phyloP scores from a whole-genome alignment of 768 basidiomycete genomes.

The Inosperma sp. region DNA sequence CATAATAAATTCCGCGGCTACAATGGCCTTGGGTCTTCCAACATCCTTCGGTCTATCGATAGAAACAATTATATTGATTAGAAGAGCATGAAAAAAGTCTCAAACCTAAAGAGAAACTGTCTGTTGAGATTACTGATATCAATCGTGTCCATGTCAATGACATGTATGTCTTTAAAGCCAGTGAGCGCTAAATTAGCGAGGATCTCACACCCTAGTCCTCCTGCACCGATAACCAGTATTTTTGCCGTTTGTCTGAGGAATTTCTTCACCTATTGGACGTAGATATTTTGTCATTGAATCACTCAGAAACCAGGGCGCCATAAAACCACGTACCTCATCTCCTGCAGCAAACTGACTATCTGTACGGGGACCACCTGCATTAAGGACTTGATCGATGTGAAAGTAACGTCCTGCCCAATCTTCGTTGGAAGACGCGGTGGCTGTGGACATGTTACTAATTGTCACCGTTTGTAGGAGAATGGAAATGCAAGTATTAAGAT shows the following conservation, averaged over 20 bases:
- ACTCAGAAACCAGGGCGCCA: constrained; percentile 21
- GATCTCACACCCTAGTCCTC: constrained; percentile 96
- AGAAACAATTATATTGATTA: constrained; percentile 6
- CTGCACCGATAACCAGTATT: constrained; percentile 96
- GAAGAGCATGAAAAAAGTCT: constrained; percentile 4
- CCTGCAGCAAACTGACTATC: constrained; percentile 81
- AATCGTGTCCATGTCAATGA: constrained; percentile 99
- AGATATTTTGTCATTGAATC: background rate
- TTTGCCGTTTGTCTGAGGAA: constrained; percentile 83
- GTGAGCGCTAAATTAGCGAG: constrained; percentile 92
- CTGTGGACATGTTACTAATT: constrained; percentile 15
- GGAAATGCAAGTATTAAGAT: background rate
- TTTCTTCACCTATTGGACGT: constrained; percentile 65
- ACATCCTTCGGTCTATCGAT: constrained; percentile 75
- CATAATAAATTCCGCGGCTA: constrained; percentile 97
- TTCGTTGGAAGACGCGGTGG: too few relatives aligned
- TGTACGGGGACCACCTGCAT: constrained; percentile 84
- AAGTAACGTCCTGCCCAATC: constrained; percentile 63
- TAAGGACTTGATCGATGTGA: constrained; percentile 82
- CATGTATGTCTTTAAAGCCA: constrained; percentile 97
- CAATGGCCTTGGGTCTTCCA: constrained; percentile 88
- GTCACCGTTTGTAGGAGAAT: constrained; percentile 16
- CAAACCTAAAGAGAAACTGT: constrained; percentile 94
- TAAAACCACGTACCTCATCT: constrained; percentile 72
- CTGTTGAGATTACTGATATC: constrained; percentile 98